Evolutionary conservation across 768 basidiomycete species (phyloP), one percentile per base, ranked within the genome.

Genomic region (Collybiopsis confluens): DNA sequence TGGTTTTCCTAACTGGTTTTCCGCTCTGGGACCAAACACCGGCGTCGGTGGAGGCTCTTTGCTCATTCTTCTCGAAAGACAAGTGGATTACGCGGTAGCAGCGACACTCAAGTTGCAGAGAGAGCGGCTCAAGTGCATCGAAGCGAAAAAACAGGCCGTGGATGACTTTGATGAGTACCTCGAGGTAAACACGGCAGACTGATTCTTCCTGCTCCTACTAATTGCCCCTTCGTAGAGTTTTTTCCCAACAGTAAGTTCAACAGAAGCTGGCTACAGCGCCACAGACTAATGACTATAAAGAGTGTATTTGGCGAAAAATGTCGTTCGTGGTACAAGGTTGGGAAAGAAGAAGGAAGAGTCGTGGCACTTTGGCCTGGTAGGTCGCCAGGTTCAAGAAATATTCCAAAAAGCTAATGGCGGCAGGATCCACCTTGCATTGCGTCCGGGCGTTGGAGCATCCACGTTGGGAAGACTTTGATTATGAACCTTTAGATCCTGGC

Each of bases 1-100:
- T 44, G 82, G 79, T 7, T 86, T 86, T 66, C 86, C 86, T n/a
- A 87, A 85, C 65, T 80, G 77, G 76, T 86, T 86, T 70, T 70
- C 76, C 51, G 61, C 69, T 18, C 60, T 79, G 9, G 84, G 85
- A 0, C 84, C 85, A 2, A 85, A 83, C 61, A 71, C 80, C 0
- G 73, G 59, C 7, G 74, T 84, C 15, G 81, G 80, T 2, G 70
- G 77, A 0, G 82, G 83, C 0, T 79, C 79, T 15, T 64, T 86
- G n/a, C 61, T 85, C 2, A 64, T 80, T 20, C 36, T 86, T 0
- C 70, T 82, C 33, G 83, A 86, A 64, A 67, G 73, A 11, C 75
- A 83, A 58, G 74, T 82, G 5, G 78, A 80, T 27, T 86, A 85
- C 59, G 76, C 77, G 0, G 76, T 82, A 1, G 63, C 70, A 16